Evolutionary conservation across 1,139 yeast species (phyloP), one percentile per base, ranked within the genome.

Genomic region (Sugiyamaella novakii): DNA sequence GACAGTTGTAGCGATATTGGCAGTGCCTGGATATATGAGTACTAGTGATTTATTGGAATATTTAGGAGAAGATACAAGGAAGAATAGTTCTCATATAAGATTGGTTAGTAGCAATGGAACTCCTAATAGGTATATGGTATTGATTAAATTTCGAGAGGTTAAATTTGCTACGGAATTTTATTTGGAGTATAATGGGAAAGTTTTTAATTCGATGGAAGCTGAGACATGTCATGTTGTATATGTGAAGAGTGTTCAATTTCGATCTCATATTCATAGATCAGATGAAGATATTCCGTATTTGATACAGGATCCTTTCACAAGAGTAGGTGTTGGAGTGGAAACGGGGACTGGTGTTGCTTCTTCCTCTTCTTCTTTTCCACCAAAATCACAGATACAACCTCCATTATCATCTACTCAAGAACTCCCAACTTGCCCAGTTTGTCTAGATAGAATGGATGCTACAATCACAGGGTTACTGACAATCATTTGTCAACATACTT

Each of bases 401-500:
- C 11, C 22, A 12, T 10, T 12, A 12, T 31, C 33, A 8, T 25
- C 30, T 18, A n/a, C 24, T 3, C 46, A 25, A 68, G 97, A 91
- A 62, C 72, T 91, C 15, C 96, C 98, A 0, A 85, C 95, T 0
- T 91, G 98, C 61, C 96, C 97, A 0, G 97, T 91, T 0, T 91
- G 98, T 62, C 71, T 91, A 19, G 98, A 91, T 60, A 72, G 95
- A 55, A 83, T 91, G 85, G 98, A 91, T 64, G 76, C 92, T 1
- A 78, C 79, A 19, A 74, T 85, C 4, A 83, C 95, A 0, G 98
- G 98, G 0, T 69, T 91, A 12, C 70, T 89, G 10, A 91, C 97
- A 0, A 89, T 87, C 43, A 88, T 94, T 0, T 91, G 97, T 56
- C 96, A 87, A 63, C 97, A 91, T 64, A 88, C 96, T 0, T 91